These are phyloP conservation scores for Coemansia sp. DNA, from an alignment of 192 early-diverging fungal species.

Conservation along the genomic window DNA sequence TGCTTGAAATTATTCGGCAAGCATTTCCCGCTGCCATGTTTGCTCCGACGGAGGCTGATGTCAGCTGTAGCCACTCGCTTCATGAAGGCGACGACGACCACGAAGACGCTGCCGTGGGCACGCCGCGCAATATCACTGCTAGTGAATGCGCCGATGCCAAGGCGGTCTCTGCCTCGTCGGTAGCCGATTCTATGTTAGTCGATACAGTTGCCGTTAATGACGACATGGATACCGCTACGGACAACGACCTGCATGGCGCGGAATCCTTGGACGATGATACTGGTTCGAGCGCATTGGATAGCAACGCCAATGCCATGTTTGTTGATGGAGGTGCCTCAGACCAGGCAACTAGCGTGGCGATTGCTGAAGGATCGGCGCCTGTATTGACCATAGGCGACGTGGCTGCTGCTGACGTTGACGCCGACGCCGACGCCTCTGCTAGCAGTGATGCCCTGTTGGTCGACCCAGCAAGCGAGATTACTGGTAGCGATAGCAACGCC, in stretches of 20 bases:
- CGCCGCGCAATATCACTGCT: not conserved
- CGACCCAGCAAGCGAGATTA: not conserved
- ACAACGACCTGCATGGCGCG: not conserved
- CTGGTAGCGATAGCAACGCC: not conserved
- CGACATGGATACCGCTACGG: not conserved
- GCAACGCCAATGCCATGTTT: not conserved
- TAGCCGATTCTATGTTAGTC: not conserved
- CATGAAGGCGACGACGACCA: slow-evolving; percentile 14
- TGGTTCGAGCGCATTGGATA: not conserved
- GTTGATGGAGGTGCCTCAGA: not conserved
- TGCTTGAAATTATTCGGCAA: slow-evolving; percentile 40
- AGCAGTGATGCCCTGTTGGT: not conserved
- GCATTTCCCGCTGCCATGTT: slow-evolving; percentile 41
- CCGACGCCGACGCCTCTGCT: not conserved
- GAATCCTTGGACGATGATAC: not conserved
- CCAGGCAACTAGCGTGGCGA: not conserved
- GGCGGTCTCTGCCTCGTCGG: not conserved
- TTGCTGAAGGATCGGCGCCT: not conserved
- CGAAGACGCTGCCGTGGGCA: slow-evolving; percentile 3
- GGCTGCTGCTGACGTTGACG: not conserved
- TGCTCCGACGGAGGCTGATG: slow-evolving; percentile 25
- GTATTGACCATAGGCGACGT: not conserved
- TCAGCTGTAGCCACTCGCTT: too few species aligned
- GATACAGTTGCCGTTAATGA: not conserved
- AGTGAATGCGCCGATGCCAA: not conserved